Conservation (phyloP, 1,139 yeast genomes). For the Nakaseomyces kungkrabaensis region DNA sequence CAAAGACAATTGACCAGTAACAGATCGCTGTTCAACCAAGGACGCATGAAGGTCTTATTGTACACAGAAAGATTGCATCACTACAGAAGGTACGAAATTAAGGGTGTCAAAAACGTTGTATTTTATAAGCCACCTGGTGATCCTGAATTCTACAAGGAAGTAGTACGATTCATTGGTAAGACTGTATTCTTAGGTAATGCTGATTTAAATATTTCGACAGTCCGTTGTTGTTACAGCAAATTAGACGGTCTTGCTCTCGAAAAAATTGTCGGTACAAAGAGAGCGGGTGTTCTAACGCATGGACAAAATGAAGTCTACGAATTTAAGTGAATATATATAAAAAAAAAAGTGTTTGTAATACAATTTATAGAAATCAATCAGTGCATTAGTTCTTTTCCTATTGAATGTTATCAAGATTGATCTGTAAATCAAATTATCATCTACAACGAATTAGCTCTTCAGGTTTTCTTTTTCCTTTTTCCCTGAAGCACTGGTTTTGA, state of each 20-base stretch:
- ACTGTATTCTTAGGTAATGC: conserved; percentile 34
- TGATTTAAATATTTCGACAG: conserved; percentile 57
- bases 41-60: conserved; percentile 60
- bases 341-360: not conserved
- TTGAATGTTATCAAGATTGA: no score
- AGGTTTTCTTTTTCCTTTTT: no score
- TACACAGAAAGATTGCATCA: conserved; percentile 93
- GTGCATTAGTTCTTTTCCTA: not conserved
- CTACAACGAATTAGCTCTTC: no score
- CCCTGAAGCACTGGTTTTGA: no score
- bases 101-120: conserved; percentile 76
- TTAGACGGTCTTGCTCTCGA: conserved; percentile 78
- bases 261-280: conserved; percentile 72
- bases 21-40: conserved; percentile 56
- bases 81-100: conserved; percentile 72
- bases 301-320: conserved; percentile 68
- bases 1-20: conserved; percentile 62
- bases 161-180: conserved; percentile 43
- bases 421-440: no score
- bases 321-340: conserved; percentile 36
- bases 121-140: conserved; percentile 82
- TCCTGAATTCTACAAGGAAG: conserved; percentile 73
- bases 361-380: no score
- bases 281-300: conserved; percentile 60
- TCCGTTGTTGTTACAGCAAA: conserved; percentile 60